Conservation (phyloP, 2,329 filamentous ascomycete species). For the Cladosporium phlei region DNA sequence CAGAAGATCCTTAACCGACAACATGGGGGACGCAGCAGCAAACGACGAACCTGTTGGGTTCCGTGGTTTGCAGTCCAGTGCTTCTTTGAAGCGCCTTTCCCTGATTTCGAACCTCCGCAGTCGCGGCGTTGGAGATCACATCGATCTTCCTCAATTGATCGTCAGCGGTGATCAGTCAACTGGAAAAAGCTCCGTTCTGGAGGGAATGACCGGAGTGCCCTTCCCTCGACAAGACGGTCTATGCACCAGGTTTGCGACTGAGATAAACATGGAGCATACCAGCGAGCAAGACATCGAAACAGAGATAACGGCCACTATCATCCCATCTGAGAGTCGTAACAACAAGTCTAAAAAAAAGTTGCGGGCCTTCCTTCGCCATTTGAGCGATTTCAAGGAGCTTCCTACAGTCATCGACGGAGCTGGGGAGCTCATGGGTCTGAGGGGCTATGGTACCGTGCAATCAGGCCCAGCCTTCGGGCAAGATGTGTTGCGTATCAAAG, state of each 20-base stretch:
- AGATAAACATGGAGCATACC: neutral
- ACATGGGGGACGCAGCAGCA: neutral
- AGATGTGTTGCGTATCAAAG: constrained; percentile 21
- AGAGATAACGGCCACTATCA: constrained; percentile 55
- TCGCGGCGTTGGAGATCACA: constrained; percentile 36
- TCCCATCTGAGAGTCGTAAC: constrained; percentile 42
- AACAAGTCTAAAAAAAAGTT: neutral
- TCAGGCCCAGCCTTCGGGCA: constrained; percentile 9
- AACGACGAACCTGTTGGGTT: neutral
- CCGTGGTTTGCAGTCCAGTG: neutral
- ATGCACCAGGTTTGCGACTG: neutral
- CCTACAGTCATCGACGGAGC: neutral
- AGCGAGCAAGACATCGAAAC: constrained; percentile 58
- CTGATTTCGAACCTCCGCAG: constrained; percentile 46
- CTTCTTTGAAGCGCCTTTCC: neutral
- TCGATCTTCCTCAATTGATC: constrained; percentile 33
- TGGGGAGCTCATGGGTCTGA: neutral
- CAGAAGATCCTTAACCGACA: too few relatives aligned
- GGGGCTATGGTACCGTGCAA: neutral
- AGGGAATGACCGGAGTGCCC: constrained; percentile 51
- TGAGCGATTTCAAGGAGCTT: neutral
- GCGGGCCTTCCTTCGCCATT: neutral
- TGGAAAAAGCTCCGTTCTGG: constrained; percentile 8
- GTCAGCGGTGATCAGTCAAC: constrained; percentile 37
- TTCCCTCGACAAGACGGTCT: neutral